These are phyloP conservation scores for Nidularia pulvinata DNA, from an alignment of 768 basidiomycete species.

Conservation along the genomic window DNA sequence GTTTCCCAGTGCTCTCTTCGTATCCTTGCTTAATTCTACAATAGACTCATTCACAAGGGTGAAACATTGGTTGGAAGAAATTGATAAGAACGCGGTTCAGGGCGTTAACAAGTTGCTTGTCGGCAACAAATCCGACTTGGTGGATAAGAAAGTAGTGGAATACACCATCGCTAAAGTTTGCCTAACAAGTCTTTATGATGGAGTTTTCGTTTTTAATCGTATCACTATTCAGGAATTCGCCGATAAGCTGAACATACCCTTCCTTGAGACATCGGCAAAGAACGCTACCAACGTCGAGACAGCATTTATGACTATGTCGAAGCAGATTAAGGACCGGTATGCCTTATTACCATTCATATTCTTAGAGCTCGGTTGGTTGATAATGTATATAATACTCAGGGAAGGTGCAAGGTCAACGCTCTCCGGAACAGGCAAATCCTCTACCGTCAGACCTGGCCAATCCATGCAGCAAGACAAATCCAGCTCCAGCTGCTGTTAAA, in stretches of 20 bases:
- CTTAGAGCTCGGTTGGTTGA: background rate
- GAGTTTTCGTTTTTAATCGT: background rate
- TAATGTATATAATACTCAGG: constrained; percentile 30
- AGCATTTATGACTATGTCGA: constrained; percentile 98
- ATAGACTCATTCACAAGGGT: constrained; percentile 93
- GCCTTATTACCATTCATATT: constrained; percentile 11
- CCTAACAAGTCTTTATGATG: background rate
- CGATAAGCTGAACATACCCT: constrained; percentile 90
- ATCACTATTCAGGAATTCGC: constrained; percentile 74
- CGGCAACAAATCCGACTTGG: constrained; percentile 98
- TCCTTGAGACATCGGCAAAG: constrained; percentile 99
- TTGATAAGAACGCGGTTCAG: constrained; percentile 95
- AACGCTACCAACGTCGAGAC: constrained; percentile 98
- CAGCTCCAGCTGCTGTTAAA: constrained; percentile 76
- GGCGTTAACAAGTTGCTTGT: constrained; percentile 99
- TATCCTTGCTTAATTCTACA: background rate
- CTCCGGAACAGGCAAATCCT: constrained; percentile 75
- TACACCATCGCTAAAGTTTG: constrained; percentile 83
- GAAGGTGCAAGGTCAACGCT: constrained; percentile 85
- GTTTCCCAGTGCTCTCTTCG: constrained; percentile 7
- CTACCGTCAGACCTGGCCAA: constrained; percentile 84
- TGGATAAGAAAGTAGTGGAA: constrained; percentile 94
- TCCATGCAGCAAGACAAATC: constrained; percentile 75
- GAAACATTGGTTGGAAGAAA: constrained; percentile 94
- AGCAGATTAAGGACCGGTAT: constrained; percentile 92